Conservation (phyloP, 2,329 filamentous ascomycete genomes). For the Calonectria crousiana region DNA sequence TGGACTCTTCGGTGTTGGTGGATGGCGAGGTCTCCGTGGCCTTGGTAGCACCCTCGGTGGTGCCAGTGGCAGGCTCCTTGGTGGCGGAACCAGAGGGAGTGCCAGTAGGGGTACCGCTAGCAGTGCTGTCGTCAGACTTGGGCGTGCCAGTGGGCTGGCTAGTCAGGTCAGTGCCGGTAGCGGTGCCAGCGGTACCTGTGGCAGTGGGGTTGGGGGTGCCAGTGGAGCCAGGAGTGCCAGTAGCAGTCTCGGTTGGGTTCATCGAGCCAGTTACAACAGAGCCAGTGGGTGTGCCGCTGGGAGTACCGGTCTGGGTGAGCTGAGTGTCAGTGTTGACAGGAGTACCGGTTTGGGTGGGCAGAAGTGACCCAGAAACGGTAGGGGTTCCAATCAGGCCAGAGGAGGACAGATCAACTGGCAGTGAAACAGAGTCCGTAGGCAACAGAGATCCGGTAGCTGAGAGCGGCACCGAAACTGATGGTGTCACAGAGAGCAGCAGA, state of each 20-base stretch:
- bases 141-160: not conserved
- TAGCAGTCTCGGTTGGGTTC: constrained; percentile 16
- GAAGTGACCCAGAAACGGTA: constrained; percentile 19
- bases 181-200: constrained; percentile 16
- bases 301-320: not conserved
- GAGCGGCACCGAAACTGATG: not conserved
- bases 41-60: constrained; percentile 9
- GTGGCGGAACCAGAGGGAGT: not conserved
- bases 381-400: constrained; percentile 21
- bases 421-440: not conserved
- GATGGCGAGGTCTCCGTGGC: constrained; percentile 17
- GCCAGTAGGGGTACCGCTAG: not conserved
- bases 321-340: constrained; percentile 7
- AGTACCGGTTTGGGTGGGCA: constrained; percentile 11
- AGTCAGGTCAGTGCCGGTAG: not conserved
- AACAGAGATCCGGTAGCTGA: not conserved
- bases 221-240: constrained; percentile 10
- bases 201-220: not conserved
- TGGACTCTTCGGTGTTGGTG: constrained; percentile 12
- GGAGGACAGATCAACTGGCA: constrained; percentile 1
- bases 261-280: not conserved
- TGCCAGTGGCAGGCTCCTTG: constrained; percentile 1
- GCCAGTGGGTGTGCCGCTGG: not conserved
- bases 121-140: constrained; percentile 15
- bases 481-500: not conserved